Base-by-base conservation (phyloP, 1,139 yeast species). In the Kodamaea anthophila region DNA sequence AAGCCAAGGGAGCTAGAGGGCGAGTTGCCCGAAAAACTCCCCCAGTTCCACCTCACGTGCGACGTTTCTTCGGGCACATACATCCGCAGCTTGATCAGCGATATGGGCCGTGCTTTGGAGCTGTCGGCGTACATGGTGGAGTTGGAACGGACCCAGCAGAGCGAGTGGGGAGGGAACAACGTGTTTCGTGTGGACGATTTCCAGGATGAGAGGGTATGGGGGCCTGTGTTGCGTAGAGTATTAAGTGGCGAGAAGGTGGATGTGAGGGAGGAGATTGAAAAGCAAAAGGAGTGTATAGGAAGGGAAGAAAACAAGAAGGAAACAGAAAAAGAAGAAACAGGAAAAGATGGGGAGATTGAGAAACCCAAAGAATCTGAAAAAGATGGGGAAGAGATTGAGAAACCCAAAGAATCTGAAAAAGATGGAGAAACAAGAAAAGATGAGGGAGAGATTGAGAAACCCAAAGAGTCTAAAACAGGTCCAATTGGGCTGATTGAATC, bases 41-140 rank as follows among this genome's bases (percentile, higher is more conserved):
- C 96, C 1, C 43, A 81, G 34, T 46, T 87, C 21, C 91, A 82
- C 44, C 72, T 91, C 42, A 70, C 70, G 9, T 74, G 94, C 9
- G 73, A 75, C 26, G 98, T 91, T 1, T 83, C 96, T 1, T 86
- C 97, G 0, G 99, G 99, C 1, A 91, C 98, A 0, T 93, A 93
- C 47, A 88, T 93, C 29, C 70, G 98, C 42, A 83, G 96, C 10
- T 61, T 93, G 34, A 69, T 91, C 28, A 86, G 94, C 54, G 98
- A 93, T 47, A 68, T 85, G 29, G 97, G 96, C 2, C 71, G 84
- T 38, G 81, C 91, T 0, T 59, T 88, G 49, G 80, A 80, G 11
- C 75, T 88, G 0, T 76, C 87, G 11, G 87, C 95, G 0, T 88
- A 86, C 48, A 88, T 93, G 96, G 95, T 83, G 7, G 79, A 77